Base-by-base conservation (phyloP, 768 basidiomycete genomes). In the Naganishia onofrii region DNA sequence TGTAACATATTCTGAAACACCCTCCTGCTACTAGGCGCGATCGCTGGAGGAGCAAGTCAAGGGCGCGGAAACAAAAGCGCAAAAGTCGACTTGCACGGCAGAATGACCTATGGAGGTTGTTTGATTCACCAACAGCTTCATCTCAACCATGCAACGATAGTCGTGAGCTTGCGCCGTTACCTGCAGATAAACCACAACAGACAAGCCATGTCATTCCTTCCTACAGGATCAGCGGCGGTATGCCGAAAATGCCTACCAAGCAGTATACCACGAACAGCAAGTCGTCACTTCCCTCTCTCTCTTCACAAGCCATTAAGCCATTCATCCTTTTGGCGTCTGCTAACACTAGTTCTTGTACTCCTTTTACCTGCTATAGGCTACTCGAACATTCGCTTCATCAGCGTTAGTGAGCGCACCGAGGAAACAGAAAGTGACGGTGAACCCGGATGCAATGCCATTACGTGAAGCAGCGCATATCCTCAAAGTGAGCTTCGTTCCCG, bases 391-490 rank as follows among this genome's bases (percentile, higher is more conserved):
- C 13, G 23, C 21, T 23, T 51, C 48, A 26, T 21, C 29, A 13
- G 28, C 65, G 29, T 12, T 38, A 31, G 48, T 28, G 42, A 31
- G 31, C 44, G 44, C 38, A 28, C 55, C 42, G 51, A 60, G 73
- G 71, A 76, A 75, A 56, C 73, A 73, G 69, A 70, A 73, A 44
- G 69, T 63, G 44, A 52, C 57, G 17, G 67, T 70, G 32, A 78
- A 78, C 52, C 75, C 77, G 7, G 76, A 82, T 69, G 78, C 81
- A 0, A 76, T 79, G 77, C 52, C 73, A 4, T 56, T 81, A 9
- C 36, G 60, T 1, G 79, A 81, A 64, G 82, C 82, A 5, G 76
- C 76, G 17, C 60, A 73, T 26, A 72, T 82, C 1, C 69, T 82
- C 1, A 74, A 80, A 34, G 82, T 82, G 55, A 73, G 79, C 74